Base-by-base conservation (phyloP, 1,284 basidiomycete species). In the Apiotrichum sp. region DNA sequence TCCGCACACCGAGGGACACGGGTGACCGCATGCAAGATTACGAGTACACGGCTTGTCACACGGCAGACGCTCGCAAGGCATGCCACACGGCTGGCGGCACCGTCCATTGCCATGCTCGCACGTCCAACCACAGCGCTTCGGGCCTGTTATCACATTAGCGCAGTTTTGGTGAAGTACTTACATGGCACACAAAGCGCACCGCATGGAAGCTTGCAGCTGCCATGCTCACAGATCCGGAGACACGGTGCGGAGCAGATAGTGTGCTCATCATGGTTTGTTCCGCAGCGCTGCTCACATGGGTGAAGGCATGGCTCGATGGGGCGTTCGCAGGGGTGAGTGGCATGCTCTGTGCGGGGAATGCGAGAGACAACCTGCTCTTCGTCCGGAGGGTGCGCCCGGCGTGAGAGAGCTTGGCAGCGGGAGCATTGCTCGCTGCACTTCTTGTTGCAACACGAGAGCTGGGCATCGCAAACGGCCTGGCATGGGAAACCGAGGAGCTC, bases 81-180 rank as follows among this genome's bases (percentile, higher is more conserved):
- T 84, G 11, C 84, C 85, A 63, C 87, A 88, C 0, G 84, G 81
- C n/a, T 86, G 78, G 2, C 81, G 81, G 57, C 86, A 88, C 1
- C 54, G 47, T 32, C 78, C 65, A 59, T n/a, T 31, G 2, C 29
- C 16, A 9, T 86, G 84, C 5, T 76, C 60, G 64, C 86, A 87
- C 8, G 49, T 64, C 82, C 81, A 82, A 49, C 32, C 42, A 35
- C 64, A 65, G 3, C 1, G 29, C 31, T 53, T 45, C 14, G 45
- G n/a, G 35, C 61, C 61, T 62, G 46, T 32, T 32, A 7, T 13
- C 38, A 38, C 14, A 29, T 31, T 4, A 5, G 35, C 2, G 2
- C 38, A 1, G 2, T 3, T 6, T 9, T 6, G n/a, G 13, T n/a
- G n/a, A n/a, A 10, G 3, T 6, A 47, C 52, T 35, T 16, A 53